These are phyloP conservation scores for Clausena lansium DNA, from an alignment of 345 rosid genomes.

Conservation along the genomic window DNA sequence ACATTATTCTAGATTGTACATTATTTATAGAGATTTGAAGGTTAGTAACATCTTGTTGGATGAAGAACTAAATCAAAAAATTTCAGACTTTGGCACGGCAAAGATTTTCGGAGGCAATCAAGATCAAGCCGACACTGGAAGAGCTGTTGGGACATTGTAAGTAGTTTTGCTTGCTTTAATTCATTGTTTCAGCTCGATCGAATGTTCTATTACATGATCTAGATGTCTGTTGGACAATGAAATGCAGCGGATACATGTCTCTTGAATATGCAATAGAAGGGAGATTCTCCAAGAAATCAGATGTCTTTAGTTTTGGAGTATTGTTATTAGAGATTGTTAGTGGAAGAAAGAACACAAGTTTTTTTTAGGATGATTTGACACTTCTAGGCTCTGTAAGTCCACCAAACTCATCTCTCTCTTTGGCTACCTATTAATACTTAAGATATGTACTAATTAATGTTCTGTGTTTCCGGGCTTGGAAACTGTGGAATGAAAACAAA, in stretches of 20 bases:
- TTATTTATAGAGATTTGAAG: constrained; percentile 36
- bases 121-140: constrained; percentile 23
- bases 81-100: constrained; percentile 12
- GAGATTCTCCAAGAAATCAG: background rate
- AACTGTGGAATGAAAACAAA: constrained; percentile 19
- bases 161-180: background rate
- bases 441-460: background rate
- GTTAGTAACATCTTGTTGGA: constrained; percentile 33
- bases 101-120: constrained; percentile 3
- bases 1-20: background rate
- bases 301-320: background rate
- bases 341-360: background rate
- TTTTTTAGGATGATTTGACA: background rate
- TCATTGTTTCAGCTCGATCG: background rate
- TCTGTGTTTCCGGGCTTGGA: constrained; percentile 19
- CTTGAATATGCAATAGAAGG: background rate
- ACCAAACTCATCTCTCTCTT: background rate
- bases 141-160: constrained; percentile 34
- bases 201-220: background rate
- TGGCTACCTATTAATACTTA: background rate
- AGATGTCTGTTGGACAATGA: background rate
- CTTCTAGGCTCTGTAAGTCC: background rate
- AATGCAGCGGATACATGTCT: background rate
- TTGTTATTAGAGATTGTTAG: background rate
- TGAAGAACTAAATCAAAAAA: constrained; percentile 13